phyloP scores from a whole-genome alignment of 2,329 filamentous ascomycete species.

The Ophiosphaerella korrae region DNA sequence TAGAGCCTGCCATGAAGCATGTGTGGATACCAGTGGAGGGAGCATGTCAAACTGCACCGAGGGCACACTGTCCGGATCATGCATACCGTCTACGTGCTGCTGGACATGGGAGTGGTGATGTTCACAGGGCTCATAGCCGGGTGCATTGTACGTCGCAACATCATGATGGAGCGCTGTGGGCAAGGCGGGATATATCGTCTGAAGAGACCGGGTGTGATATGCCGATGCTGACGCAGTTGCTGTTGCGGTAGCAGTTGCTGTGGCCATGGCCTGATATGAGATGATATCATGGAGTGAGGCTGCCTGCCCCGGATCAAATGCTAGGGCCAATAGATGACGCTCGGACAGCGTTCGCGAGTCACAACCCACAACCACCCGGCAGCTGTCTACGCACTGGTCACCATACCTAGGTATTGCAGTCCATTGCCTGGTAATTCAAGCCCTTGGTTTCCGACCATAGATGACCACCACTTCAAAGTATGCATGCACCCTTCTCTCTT shows the following conservation, averaged over 20 bases:
- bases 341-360: too few relatives aligned
- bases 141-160: constrained; percentile 15
- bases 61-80: neutral
- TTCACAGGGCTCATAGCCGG: constrained; percentile 19
- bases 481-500: constrained; percentile 38
- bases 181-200: constrained; percentile 21
- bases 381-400: too few relatives aligned
- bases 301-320: too few relatives aligned
- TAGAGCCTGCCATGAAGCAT: constrained; percentile 36
- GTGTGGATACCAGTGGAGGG: constrained; percentile 31
- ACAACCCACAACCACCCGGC: too few relatives aligned
- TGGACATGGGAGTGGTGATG: constrained; percentile 10
- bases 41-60: constrained; percentile 34
- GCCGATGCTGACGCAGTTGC: too few relatives aligned
- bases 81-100: constrained; percentile 1
- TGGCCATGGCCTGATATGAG: constrained; percentile 5
- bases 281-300: too few relatives aligned
- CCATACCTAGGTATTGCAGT: neutral
- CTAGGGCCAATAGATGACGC: too few relatives aligned
- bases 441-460: constrained; percentile 14
- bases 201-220: constrained; percentile 6
- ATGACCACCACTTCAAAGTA: constrained; percentile 35
- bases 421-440: neutral
- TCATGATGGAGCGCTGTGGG: constrained; percentile 24
- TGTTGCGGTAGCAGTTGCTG: neutral